Percentiles rank a stretch among this genome's conserved stretches.
These are phyloP conservation scores for Cicer judaicum DNA, from an alignment of 306 rosid genomes.

Conservation along the genomic window DNA sequence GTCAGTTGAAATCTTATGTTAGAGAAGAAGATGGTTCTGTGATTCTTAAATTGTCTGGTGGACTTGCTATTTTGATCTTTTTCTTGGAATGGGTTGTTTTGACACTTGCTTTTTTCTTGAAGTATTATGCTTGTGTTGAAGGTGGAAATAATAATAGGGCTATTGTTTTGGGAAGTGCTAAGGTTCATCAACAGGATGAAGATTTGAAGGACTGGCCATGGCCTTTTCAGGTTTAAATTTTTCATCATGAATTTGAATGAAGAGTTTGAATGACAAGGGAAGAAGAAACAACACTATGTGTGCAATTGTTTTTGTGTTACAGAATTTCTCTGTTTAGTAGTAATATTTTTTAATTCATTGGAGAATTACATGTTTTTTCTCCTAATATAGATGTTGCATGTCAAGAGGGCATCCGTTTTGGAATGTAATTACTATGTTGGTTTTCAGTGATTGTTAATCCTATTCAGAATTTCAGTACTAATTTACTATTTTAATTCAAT, in stretches of 20 bases:
- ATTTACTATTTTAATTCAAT: neutral
- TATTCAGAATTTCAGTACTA: constrained; percentile 13
- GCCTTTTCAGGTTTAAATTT: constrained; percentile 74
- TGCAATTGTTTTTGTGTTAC: neutral
- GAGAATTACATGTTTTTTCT: constrained; percentile 41
- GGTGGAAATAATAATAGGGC: constrained; percentile 44
- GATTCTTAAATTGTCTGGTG: constrained; percentile 81
- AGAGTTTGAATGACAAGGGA: neutral
- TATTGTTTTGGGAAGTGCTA: constrained; percentile 58
- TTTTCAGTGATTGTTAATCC: neutral
- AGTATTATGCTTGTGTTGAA: constrained; percentile 70
- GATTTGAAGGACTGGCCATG: constrained; percentile 94
- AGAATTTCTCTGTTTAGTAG: neutral
- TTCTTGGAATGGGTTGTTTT: constrained; percentile 88
- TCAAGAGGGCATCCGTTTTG: neutral
- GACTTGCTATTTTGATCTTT: constrained; percentile 71
- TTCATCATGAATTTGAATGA: neutral
- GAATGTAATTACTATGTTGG: constrained; percentile 2
- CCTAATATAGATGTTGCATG: constrained; percentile 6
- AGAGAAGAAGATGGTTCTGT: constrained; percentile 80
- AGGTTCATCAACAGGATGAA: constrained; percentile 79
- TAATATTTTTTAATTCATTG: constrained; percentile 34
- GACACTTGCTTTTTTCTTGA: constrained; percentile 78
- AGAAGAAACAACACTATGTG: neutral
- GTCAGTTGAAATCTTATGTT: constrained; percentile 70